Evolutionary conservation across 441 rosid species (phyloP).

Genomic region (Populus hybrid): DNA sequence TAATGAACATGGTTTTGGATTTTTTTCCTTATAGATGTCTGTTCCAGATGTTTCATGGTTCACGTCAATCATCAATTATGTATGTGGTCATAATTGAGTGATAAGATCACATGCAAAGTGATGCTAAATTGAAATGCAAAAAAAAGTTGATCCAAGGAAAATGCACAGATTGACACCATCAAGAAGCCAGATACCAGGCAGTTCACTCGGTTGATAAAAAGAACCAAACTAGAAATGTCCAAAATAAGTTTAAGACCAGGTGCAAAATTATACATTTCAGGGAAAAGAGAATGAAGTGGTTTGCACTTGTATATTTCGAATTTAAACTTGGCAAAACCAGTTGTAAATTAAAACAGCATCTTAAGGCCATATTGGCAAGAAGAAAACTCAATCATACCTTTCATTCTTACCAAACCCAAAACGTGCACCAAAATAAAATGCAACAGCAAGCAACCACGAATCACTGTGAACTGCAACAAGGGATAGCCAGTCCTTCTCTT

Average conservation of each 20-base stretch:
- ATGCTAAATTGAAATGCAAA: not conserved
- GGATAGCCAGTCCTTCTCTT: constrained; percentile 90
- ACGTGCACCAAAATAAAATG: constrained; percentile 92
- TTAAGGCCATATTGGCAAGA: not conserved
- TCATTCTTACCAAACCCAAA: constrained; percentile 87
- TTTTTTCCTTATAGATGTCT: not conserved
- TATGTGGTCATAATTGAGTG: not conserved
- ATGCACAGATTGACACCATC: not conserved
- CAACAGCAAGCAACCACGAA: constrained; percentile 91
- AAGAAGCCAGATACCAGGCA: not conserved
- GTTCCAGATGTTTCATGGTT: constrained; percentile 1
- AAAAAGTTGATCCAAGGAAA: not conserved
- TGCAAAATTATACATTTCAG: not conserved
- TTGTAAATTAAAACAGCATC: not conserved
- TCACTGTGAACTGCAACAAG: constrained; percentile 96
- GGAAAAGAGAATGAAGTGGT: not conserved
- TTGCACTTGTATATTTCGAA: not conserved
- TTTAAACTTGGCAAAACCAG: not conserved
- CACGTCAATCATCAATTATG: not conserved
- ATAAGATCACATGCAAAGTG: not conserved
- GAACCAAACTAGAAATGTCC: not conserved
- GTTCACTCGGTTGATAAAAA: not conserved
- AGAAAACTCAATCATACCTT: constrained; percentile 45
- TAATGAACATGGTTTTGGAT: not conserved
- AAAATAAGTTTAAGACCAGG: not conserved